Percentiles rank a stretch among this genome's conserved stretches.
Conservation (phyloP, 2,329 filamentous ascomycete genomes). For the Atkinsonella hypoxylon region DNA sequence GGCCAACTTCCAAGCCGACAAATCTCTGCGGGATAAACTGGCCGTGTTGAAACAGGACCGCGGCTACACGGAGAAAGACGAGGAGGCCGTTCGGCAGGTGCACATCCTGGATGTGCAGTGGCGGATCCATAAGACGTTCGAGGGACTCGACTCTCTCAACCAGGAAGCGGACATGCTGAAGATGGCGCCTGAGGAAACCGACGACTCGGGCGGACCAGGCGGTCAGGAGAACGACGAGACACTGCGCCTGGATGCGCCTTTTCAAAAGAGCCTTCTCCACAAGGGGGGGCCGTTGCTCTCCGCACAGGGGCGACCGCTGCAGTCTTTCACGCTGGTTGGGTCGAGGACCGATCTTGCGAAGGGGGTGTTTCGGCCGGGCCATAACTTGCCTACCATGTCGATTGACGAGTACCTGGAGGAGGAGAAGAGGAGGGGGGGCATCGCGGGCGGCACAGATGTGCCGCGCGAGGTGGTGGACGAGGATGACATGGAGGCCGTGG, state of each 20-base stretch:
- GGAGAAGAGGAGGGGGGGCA: conserved; percentile 70
- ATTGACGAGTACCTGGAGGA: conserved; percentile 97
- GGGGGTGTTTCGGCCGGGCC: conserved; percentile 79
- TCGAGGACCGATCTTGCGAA: conserved; percentile 62
- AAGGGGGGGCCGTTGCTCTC: conserved; percentile 63
- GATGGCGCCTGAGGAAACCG: conserved; percentile 49
- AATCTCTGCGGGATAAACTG: conserved; percentile 71
- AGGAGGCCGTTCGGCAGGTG: conserved; percentile 69
- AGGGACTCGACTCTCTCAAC: conserved; percentile 74
- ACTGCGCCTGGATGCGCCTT: conserved; percentile 59
- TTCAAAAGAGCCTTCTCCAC: conserved; percentile 33
- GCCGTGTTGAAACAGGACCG: conserved; percentile 40
- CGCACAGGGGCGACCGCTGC: conserved; percentile 68
- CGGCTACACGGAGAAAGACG: conserved; percentile 54
- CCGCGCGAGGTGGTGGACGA: conserved; percentile 66
- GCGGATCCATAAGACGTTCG: conserved; percentile 68
- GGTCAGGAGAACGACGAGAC: conserved; percentile 28
- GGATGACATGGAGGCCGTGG: conserved; percentile 78
- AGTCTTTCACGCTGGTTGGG: conserved; percentile 79
- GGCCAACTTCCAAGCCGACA: conserved; percentile 71
- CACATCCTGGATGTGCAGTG: conserved; percentile 66
- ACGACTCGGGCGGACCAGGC: conserved; percentile 26
- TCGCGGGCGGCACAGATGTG: conserved; percentile 78
- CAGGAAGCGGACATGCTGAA: conserved; percentile 76
- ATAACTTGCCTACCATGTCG: conserved; percentile 92